phyloP scores from a whole-genome alignment of 768 basidiomycete species.

The Hygrophorus pudorinus region DNA sequence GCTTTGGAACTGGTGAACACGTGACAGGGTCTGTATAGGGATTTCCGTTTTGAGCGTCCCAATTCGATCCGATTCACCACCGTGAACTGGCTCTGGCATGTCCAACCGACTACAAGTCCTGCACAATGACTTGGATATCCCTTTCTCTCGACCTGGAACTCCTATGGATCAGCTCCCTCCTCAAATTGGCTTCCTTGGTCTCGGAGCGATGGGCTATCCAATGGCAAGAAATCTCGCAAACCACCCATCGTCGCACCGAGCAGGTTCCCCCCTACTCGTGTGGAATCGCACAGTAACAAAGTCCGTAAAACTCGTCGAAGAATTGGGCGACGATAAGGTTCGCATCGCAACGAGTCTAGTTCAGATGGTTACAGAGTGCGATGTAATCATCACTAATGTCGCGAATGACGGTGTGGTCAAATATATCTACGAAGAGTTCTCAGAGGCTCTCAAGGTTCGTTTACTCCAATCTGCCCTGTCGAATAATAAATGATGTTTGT shows the following conservation, averaged over 20 bases:
- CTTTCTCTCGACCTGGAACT: slow-evolving; percentile 51
- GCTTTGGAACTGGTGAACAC: slow-evolving; percentile 6
- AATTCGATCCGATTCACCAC: not conserved
- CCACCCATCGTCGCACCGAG: slow-evolving; percentile 27
- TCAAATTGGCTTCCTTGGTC: slow-evolving; percentile 34
- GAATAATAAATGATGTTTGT: slow-evolving; percentile 5
- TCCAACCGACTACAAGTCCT: not conserved
- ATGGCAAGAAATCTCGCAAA: slow-evolving; percentile 79
- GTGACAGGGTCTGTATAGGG: not conserved
- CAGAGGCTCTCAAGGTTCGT: slow-evolving; percentile 45
- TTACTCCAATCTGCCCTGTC: not conserved
- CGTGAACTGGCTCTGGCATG: not conserved
- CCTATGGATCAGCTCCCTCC: slow-evolving; percentile 19
- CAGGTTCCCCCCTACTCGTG: slow-evolving; percentile 45
- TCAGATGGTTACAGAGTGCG: slow-evolving; percentile 56
- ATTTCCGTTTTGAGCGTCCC: not conserved
- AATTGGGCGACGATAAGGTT: slow-evolving; percentile 43
- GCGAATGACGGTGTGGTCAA: slow-evolving; percentile 63
- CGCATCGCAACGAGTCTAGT: slow-evolving; percentile 45
- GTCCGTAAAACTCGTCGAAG: slow-evolving; percentile 43
- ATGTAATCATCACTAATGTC: slow-evolving; percentile 69
- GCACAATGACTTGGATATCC: slow-evolving; percentile 12
- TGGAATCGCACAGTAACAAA: slow-evolving; percentile 70
- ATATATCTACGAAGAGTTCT: slow-evolving; percentile 50
- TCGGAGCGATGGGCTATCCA: slow-evolving; percentile 61